Evolutionary conservation across 1,284 basidiomycete genomes (phyloP).

Genomic region (Pascua guehoae): DNA sequence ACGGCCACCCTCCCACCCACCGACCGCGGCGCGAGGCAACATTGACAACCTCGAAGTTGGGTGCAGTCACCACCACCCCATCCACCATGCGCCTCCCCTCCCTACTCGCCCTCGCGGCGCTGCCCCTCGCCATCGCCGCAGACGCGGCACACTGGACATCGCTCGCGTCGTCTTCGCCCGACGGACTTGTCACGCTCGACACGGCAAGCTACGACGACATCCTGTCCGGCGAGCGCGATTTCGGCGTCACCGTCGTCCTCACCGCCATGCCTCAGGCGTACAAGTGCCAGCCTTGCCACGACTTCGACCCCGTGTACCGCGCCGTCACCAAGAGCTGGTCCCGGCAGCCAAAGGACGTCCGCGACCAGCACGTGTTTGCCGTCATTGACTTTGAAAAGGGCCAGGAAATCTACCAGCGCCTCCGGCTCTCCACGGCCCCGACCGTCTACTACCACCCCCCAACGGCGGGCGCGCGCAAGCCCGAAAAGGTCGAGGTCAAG

Average conservation of each 20-base stretch:
- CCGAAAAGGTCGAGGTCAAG: slow-evolving; percentile 56
- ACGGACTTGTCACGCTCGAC: slow-evolving; percentile 77
- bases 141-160: slow-evolving; percentile 43
- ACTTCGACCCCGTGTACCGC: slow-evolving; percentile 77
- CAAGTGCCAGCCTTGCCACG: slow-evolving; percentile 58
- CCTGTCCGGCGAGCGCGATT: slow-evolving; percentile 62
- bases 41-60: no score
- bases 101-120: slow-evolving; percentile 19
- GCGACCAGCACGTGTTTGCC: slow-evolving; percentile 82
- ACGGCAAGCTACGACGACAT: slow-evolving; percentile 70
- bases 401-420: slow-evolving; percentile 69
- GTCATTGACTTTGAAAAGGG: slow-evolving; percentile 81
- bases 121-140: slow-evolving; percentile 24
- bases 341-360: slow-evolving; percentile 57
- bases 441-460: slow-evolving; percentile 74
- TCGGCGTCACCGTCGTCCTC: slow-evolving; percentile 76
- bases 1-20: no score
- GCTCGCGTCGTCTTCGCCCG: slow-evolving; percentile 62
- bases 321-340: slow-evolving; percentile 77
- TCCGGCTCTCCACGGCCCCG: slow-evolving; percentile 70
- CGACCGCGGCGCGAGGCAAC: no score
- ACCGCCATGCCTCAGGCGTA: slow-evolving; percentile 76
- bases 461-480: slow-evolving; percentile 63
- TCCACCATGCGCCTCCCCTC: slow-evolving; percentile 25
- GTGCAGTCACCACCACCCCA: no score